A percentile compares a stretch with the other conserved stretches of the same genome.
phyloP scores from a whole-genome alignment of 495 filamentous ascomycete genomes.

The Monascus purpureus region DNA sequence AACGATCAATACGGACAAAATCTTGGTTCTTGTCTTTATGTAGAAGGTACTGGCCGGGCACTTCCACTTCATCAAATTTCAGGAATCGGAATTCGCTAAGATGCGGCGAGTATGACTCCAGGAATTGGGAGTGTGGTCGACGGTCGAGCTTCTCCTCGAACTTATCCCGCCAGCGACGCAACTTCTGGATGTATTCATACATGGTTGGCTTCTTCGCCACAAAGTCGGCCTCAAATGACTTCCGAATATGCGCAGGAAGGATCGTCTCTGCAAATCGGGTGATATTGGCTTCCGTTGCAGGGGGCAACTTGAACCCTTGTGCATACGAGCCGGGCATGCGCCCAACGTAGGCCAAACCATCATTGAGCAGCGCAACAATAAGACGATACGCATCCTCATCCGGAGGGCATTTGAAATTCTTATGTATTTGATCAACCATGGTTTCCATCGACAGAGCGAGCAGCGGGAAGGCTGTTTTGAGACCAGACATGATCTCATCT shows the following conservation, averaged over 20 bases:
- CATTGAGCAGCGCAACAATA: slow-evolving; percentile 94
- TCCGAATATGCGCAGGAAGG: slow-evolving; percentile 78
- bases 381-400: slow-evolving; percentile 96
- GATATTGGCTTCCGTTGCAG: slow-evolving; percentile 88
- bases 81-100: slow-evolving; percentile 93
- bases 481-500: slow-evolving; percentile 82
- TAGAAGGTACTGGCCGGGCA: slow-evolving; percentile 91
- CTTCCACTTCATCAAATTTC: slow-evolving; percentile 96
- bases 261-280: slow-evolving; percentile 94
- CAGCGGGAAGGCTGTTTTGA: slow-evolving; percentile 93
- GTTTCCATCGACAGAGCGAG: slow-evolving; percentile 97
- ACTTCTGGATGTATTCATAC: slow-evolving; percentile 93
- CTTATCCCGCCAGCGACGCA: slow-evolving; percentile 90
- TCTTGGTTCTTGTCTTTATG: slow-evolving; percentile 98
- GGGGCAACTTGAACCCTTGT: slow-evolving; percentile 78
- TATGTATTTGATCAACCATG: slow-evolving; percentile 96
- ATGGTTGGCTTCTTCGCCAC: slow-evolving; percentile 86
- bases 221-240: slow-evolving; percentile 92
- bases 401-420: slow-evolving; percentile 96
- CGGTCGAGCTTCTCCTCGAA: slow-evolving; percentile 97
- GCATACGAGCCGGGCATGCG: slow-evolving; percentile 75
- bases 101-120: slow-evolving; percentile 75
- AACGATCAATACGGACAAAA: slow-evolving; percentile 91
- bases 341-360: slow-evolving; percentile 77
- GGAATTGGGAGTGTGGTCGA: slow-evolving; percentile 48